These are phyloP conservation scores for Lupinus albus DNA, from an alignment of 306 rosid genomes.

Conservation along the genomic window DNA sequence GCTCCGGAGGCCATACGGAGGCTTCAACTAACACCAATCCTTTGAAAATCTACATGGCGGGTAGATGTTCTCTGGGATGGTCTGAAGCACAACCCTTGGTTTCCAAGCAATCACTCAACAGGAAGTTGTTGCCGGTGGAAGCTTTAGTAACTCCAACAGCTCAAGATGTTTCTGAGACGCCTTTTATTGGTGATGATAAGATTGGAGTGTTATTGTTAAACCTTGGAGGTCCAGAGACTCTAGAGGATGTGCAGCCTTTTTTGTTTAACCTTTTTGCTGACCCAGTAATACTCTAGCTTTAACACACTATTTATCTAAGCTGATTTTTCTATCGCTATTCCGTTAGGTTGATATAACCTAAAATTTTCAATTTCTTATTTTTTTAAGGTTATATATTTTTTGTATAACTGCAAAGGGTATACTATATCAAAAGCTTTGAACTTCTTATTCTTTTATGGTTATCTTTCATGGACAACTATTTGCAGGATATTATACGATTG, in stretches of 20 bases:
- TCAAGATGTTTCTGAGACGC: constrained; percentile 50
- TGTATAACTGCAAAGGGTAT: not conserved
- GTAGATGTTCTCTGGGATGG: constrained; percentile 53
- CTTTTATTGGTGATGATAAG: constrained; percentile 66
- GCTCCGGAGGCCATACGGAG: constrained; percentile 53
- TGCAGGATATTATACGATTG: constrained; percentile 87
- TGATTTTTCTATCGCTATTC: not conserved
- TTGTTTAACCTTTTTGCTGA: constrained; percentile 94
- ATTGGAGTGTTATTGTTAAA: constrained; percentile 87
- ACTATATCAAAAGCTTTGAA: not conserved
- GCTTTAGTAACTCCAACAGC: constrained; percentile 64
- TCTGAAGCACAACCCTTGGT: constrained; percentile 54
- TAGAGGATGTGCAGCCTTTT: constrained; percentile 96
- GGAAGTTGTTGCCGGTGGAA: constrained; percentile 60
- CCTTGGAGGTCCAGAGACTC: constrained; percentile 97
- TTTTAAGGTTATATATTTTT: not conserved
- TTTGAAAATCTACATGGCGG: constrained; percentile 43
- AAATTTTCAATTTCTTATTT: constrained; percentile 18
- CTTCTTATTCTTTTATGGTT: constrained; percentile 6
- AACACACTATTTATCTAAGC: constrained; percentile 9
- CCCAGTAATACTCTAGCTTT: constrained; percentile 62
- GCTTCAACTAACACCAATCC: constrained; percentile 46
- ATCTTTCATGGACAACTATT: constrained; percentile 9
- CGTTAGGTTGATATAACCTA: constrained; percentile 21
- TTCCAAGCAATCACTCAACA: constrained; percentile 55